These are phyloP conservation scores for Lyophyllum decastes DNA, from an alignment of 768 basidiomycete species.

Conservation along the genomic window DNA sequence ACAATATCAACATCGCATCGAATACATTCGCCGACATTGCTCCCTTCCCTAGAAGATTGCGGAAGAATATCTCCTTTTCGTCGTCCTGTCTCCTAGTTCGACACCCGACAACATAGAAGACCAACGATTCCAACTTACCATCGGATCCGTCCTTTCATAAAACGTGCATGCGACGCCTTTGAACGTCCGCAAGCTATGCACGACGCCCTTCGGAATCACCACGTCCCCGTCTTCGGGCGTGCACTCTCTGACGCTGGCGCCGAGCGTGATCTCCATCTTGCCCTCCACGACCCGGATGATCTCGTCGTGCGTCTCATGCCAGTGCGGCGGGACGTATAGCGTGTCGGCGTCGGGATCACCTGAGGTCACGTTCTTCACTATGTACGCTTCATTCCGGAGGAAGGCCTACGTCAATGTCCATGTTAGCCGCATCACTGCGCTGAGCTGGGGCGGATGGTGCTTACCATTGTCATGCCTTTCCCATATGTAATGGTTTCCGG, in stretches of 20 bases:
- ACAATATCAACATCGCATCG: conserved; percentile 21
- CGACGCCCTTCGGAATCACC: conserved; percentile 25
- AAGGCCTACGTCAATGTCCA: too few species aligned
- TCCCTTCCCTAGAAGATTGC: conserved; percentile 25
- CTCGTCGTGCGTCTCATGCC: conserved; percentile 37
- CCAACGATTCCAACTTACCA: conserved; percentile 18
- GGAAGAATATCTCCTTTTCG: conserved; percentile 35
- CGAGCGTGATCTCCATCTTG: conserved; percentile 28
- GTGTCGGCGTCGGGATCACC: conserved; percentile 23
- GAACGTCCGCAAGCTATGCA: conserved; percentile 26
- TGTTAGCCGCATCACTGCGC: not conserved
- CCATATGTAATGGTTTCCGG: conserved; percentile 14
- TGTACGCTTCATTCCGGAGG: conserved; percentile 29
- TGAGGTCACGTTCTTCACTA: conserved; percentile 23
- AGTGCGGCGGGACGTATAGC: conserved; percentile 31
- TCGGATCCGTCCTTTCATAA: conserved; percentile 32
- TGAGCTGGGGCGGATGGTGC: not conserved
- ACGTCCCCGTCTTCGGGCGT: conserved; percentile 32
- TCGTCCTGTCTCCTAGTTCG: conserved; percentile 20
- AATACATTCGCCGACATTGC: conserved; percentile 17
- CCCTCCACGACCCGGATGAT: conserved; percentile 30
- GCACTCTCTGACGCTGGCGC: conserved; percentile 20
- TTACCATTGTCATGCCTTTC: conserved; percentile 21
- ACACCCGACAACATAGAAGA: not conserved
- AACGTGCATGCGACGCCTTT: conserved; percentile 28